A percentile compares a stretch with the other conserved stretches of the same genome.
Conservation (phyloP, 169 alveolate genomes). For the Plasmodium cynomolgi region DNA sequence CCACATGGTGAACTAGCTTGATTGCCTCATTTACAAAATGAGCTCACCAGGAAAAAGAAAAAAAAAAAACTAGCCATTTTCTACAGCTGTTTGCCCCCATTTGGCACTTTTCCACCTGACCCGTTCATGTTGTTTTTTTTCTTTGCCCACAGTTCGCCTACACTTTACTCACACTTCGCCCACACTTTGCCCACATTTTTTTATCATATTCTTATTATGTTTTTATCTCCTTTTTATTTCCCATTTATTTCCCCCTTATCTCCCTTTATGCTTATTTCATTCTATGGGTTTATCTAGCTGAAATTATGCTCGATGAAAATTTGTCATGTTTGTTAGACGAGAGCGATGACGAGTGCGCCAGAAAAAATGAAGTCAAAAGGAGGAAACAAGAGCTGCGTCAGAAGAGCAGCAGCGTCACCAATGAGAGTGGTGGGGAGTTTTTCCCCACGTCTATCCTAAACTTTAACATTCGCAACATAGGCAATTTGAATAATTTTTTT, state of each 20-base stretch:
- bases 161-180: too few species aligned
- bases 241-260: neutral
- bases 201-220: neutral
- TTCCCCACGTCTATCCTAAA: constrained; percentile 31
- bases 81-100: neutral
- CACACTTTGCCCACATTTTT: neutral
- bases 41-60: neutral
- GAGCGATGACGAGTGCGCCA: constrained; percentile 58
- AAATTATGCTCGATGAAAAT: constrained; percentile 71
- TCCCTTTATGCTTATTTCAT: neutral
- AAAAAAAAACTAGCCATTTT: constrained; percentile 2
- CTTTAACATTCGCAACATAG: constrained; percentile 56
- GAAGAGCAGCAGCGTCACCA: neutral
- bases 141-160: too few species aligned
- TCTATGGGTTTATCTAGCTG: neutral
- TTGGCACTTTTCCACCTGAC: constrained; percentile 2
- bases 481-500: constrained; percentile 44
- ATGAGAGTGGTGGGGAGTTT: neutral
- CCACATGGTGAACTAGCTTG: neutral
- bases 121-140: constrained; percentile 8
- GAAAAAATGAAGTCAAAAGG: constrained; percentile 19
- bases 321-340: constrained; percentile 73
- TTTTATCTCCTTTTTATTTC: neutral
- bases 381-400: neutral
- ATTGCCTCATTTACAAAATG: neutral